Evolutionary conservation across 1,284 basidiomycete species (phyloP), one percentile per base, ranked within the genome.

Genomic region (Amylostereum areolatum): DNA sequence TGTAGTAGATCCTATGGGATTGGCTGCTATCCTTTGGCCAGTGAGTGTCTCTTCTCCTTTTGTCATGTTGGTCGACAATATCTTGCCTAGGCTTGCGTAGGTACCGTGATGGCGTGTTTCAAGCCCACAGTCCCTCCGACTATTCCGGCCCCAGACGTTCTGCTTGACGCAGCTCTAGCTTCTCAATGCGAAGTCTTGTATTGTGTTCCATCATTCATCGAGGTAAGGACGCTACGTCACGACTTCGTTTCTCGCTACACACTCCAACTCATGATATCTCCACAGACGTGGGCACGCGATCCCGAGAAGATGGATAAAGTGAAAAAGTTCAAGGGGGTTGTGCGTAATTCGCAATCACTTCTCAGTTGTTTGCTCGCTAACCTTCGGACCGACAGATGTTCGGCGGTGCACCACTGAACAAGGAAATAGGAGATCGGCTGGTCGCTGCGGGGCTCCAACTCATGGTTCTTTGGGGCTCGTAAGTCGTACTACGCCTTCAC

Each of bases 351-450:
- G 18, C 18, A 18, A 18, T 18, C 18, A 18, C 18, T 11, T 29
- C 24, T 24, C 36, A 6, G 7, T 28, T 11, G 7, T 28, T 10
- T 28, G n/a, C n/a, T 32, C 29, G n/a, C 12, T 36, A 9, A 24
- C 30, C 24, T 30, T 46, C 24, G 43, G 32, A 27, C n/a, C 35
- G 28, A 24, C 33, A 65, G 65, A 48, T 63, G 6, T 67, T 58
- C 45, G 63, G 60, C 4, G 63, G 64, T 3, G 63, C 59, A 0
- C 62, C 64, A 4, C 52, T 67, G 5, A 56, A 59, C 11, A 55
- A 62, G 41, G 50, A 51, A 5, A 55, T 57, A 8, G 65, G 64
- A 9, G 60, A 66, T 32, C 41, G 45, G 3, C 51, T 66, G 18
- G 18, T 18, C 18, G 18, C 18, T 18, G 18, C 18, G 18, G 18